Evolutionary conservation across 2,329 filamentous ascomycete genomes (phyloP).

Genomic region (Coleophoma crateriformis): DNA sequence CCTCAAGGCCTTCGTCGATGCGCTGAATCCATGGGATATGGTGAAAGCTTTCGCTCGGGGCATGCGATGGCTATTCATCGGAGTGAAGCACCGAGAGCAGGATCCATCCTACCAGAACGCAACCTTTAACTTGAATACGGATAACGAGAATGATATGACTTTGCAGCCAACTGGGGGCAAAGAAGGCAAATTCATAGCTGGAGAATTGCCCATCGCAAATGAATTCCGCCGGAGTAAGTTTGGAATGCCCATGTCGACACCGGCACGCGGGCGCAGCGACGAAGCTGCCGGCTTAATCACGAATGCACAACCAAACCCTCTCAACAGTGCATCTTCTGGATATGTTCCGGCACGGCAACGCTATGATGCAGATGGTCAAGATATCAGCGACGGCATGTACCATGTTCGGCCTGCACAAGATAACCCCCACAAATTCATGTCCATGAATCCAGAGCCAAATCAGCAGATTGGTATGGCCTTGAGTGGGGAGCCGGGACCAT

Average conservation of each 20-base stretch:
- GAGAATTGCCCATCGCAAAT: constrained; percentile 20
- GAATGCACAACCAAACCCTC: constrained; percentile 23
- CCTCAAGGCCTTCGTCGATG: constrained; percentile 60
- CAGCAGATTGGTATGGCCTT: neutral
- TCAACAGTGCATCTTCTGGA: constrained; percentile 8
- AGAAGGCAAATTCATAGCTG: constrained; percentile 8
- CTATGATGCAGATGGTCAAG: constrained; percentile 20
- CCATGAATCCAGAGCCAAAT: neutral
- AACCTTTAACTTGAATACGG: constrained; percentile 7
- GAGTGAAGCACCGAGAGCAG: constrained; percentile 53
- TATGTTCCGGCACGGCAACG: constrained; percentile 23
- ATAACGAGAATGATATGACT: constrained; percentile 15
- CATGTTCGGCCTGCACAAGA: neutral
- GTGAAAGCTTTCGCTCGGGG: constrained; percentile 74
- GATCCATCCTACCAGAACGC: constrained; percentile 41
- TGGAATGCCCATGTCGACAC: constrained; percentile 12
- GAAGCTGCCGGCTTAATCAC: constrained; percentile 23
- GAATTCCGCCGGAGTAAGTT: constrained; percentile 24
- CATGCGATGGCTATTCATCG: constrained; percentile 75
- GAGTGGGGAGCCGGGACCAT: neutral
- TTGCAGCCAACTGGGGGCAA: constrained; percentile 7
- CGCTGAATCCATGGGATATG: constrained; percentile 78
- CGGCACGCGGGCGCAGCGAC: constrained; percentile 9
- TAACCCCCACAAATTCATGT: neutral
- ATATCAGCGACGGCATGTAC: constrained; percentile 8